A percentile compares a stretch with the other conserved stretches of the same genome.
Evolutionary conservation across 768 basidiomycete genomes (phyloP).

Genomic region (Naematelia encephala): DNA sequence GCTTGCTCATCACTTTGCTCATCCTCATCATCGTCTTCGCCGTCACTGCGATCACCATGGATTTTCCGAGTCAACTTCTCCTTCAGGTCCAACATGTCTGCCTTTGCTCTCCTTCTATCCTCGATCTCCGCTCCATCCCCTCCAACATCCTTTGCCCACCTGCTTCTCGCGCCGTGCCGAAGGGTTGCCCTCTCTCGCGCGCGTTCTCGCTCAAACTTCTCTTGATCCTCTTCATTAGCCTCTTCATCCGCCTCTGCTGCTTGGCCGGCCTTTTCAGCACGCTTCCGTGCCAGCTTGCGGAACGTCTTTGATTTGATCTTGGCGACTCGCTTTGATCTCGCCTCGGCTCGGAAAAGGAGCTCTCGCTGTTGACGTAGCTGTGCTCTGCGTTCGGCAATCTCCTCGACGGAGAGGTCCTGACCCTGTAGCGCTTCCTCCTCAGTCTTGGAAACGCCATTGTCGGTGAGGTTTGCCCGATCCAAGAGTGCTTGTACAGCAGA

Average conservation of each 20-base stretch:
- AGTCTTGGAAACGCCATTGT: slow-evolving; percentile 70
- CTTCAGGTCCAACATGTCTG: slow-evolving; percentile 78
- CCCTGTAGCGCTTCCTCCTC: slow-evolving; percentile 70
- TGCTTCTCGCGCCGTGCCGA: slow-evolving; percentile 73
- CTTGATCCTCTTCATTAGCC: slow-evolving; percentile 55
- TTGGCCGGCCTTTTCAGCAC: slow-evolving; percentile 61
- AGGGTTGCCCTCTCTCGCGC: slow-evolving; percentile 87
- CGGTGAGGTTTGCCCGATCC: slow-evolving; percentile 73
- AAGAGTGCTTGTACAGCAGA: slow-evolving; percentile 76
- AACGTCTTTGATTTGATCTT: slow-evolving; percentile 98
- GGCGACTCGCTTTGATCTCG: slow-evolving; percentile 79
- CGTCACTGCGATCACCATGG: slow-evolving; percentile 54
- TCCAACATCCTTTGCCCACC: slow-evolving; percentile 53
- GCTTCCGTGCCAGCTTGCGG: slow-evolving; percentile 75
- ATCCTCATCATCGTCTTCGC: slow-evolving; percentile 53
- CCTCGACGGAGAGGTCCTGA: slow-evolving; percentile 78
- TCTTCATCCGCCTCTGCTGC: slow-evolving; percentile 58
- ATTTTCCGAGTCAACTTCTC: slow-evolving; percentile 77
- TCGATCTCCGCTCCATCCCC: slow-evolving; percentile 58
- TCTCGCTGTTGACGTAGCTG: slow-evolving; percentile 87
- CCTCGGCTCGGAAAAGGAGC: slow-evolving; percentile 86
- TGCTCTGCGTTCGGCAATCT: slow-evolving; percentile 72
- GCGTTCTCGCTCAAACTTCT: slow-evolving; percentile 72
- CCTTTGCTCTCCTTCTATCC: slow-evolving; percentile 65
- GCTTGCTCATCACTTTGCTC: slow-evolving; percentile 54